Conservation (phyloP, 176 grass and related monocot genomes). For the Typha latifolia region DNA sequence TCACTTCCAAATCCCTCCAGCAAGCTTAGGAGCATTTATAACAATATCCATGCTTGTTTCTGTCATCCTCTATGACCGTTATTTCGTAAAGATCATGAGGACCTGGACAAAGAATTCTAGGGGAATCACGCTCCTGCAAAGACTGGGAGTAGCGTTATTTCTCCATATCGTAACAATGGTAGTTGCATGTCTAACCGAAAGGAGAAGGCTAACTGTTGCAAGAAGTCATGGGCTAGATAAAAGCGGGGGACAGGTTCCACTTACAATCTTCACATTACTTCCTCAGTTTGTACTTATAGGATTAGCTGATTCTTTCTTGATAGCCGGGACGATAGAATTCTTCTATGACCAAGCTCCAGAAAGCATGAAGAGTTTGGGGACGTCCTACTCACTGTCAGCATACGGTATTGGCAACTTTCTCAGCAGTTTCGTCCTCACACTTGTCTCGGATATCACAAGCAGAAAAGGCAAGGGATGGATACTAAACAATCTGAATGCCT, state of each 20-base stretch:
- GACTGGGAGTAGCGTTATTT: constrained; percentile 46
- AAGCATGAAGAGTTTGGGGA: constrained; percentile 83
- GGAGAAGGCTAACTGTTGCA: constrained; percentile 32
- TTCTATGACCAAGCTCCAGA: constrained; percentile 94
- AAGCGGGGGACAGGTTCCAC: constrained; percentile 16
- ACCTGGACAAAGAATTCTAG: constrained; percentile 58
- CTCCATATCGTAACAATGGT: constrained; percentile 56
- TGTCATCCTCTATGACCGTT: constrained; percentile 52
- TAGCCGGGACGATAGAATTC: constrained; percentile 51
- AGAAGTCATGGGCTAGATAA: constrained; percentile 11
- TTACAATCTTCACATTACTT: constrained; percentile 61
- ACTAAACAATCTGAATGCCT: constrained; percentile 62
- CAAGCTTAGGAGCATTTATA: constrained; percentile 46
- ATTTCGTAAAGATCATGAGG: constrained; percentile 30
- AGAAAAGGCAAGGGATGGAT: constrained; percentile 38
- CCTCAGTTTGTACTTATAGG: constrained; percentile 88
- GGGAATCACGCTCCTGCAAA: constrained; percentile 75
- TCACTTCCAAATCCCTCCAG: constrained; percentile 46
- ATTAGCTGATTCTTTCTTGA: constrained; percentile 48
- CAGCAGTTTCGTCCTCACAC: constrained; percentile 48
- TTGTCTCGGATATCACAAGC: constrained; percentile 33
- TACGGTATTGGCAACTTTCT: constrained; percentile 61
- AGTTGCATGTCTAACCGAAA: constrained; percentile 34
- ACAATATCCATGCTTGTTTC: constrained; percentile 56
- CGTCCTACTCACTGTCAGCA: constrained; percentile 48